Evolutionary conservation across 2,329 filamentous ascomycete genomes (phyloP), one percentile per base, ranked within the genome.

Genomic region (Neopestalotiopsis sp.): DNA sequence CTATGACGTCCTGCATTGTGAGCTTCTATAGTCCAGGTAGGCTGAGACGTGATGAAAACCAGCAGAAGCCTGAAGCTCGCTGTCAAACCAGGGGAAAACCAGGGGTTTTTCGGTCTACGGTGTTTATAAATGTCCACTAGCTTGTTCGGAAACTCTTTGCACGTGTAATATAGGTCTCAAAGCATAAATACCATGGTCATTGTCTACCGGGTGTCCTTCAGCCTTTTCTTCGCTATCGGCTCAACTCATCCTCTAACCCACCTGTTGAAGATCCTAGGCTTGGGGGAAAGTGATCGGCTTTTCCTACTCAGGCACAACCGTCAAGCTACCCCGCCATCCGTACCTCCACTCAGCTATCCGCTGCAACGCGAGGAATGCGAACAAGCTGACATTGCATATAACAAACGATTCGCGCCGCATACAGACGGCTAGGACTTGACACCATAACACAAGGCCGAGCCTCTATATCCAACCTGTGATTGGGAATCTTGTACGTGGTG

Each of bases 1-100:
- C 57, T 28, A 59, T 59, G 57, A 59, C 57, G 57, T 59, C 57
- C 57, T 30, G 57, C 57, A 59, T 59, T 59, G 57, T 24, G 30
- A 59, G 30, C 24, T 59, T 12, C 24, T 24, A 20, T 20, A 24
- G 28, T 59, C 30, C 20, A 17, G 17, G 10, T 38, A 14, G 57
- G 24, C 20, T 17, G 24, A 28, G 57, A 59, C 24, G 13, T 59
- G 57, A 30, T 14, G 10, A 28, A 30, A 7, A 56, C 17, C 57
- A 14, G 57, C 57, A n/a, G 24, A 34, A 30, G 13, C 20, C 57
- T 12, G 24, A 59, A 30, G 13, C 20, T 24, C 24, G 57, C 30
- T 59, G 12, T 30, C 57, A 59, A 34, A 59, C 20, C 57, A 24
- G 24, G 12, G 57, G 30, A 30, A 59, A 59, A 13, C 57, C 24